Percentiles rank a stretch among this genome's conserved stretches.
These are phyloP conservation scores for Cladosporium sp. DNA, from an alignment of 2,329 filamentous ascomycete species.

Conservation along the genomic window DNA sequence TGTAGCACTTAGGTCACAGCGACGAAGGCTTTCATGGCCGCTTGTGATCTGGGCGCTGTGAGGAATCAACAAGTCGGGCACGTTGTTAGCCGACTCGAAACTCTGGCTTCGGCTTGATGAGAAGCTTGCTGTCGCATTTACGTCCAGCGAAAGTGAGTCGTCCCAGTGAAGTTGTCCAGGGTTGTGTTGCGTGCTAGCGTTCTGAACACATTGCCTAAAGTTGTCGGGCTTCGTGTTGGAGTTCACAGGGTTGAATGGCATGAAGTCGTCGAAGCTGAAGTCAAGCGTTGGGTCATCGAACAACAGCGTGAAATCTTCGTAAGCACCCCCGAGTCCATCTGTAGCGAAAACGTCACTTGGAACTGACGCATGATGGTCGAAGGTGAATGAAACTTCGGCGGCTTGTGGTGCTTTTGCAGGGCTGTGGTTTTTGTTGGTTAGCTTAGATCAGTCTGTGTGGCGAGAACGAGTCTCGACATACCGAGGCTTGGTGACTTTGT, in stretches of 20 bases:
- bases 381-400: slow-evolving; percentile 1
- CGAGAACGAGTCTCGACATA: slow-evolving; percentile 17
- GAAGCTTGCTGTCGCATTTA: background rate
- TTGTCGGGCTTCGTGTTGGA: slow-evolving; percentile 6
- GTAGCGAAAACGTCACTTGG: slow-evolving; percentile 5
- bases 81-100: background rate
- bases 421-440: slow-evolving; percentile 2
- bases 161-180: background rate
- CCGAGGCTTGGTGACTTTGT: slow-evolving; percentile 27
- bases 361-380: background rate
- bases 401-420: background rate
- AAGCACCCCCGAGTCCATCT: slow-evolving; percentile 18
- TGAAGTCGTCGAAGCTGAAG: slow-evolving; percentile 27
- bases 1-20: background rate
- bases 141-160: background rate
- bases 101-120: background rate
- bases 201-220: slow-evolving; percentile 9
- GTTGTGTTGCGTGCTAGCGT: background rate
- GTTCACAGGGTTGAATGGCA: slow-evolving; percentile 10
- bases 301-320: slow-evolving; percentile 32
- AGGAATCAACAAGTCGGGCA: background rate
- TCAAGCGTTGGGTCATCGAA: slow-evolving; percentile 30
- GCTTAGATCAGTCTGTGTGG: slow-evolving; percentile 2
- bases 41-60: background rate
- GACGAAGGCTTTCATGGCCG: background rate